Conservation (phyloP, 2,329 filamentous ascomycete species). For the Alternaria sp. region DNA sequence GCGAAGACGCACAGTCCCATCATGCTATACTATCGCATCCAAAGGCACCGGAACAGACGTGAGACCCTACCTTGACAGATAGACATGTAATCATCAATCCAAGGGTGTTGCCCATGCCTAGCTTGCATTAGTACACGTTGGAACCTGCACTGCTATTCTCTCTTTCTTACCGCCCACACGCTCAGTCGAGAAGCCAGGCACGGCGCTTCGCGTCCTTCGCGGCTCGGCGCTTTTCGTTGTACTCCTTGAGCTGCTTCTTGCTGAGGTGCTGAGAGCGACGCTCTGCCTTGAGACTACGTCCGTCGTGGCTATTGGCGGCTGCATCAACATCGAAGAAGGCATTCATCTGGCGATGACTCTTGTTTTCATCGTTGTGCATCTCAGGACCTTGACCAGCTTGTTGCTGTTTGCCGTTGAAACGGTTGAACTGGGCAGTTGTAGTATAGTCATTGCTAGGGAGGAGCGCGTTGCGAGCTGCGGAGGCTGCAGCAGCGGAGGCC, state of each 20-base stretch:
- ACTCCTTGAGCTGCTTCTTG: conserved; percentile 87
- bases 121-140: conserved; percentile 39
- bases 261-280: conserved; percentile 81
- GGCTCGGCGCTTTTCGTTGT: conserved; percentile 86
- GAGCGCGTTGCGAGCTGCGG: conserved; percentile 32
- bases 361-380: conserved; percentile 84
- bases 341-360: conserved; percentile 86
- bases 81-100: conserved; percentile 3
- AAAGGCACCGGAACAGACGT: conserved; percentile 5
- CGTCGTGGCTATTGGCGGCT: conserved; percentile 88
- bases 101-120: conserved; percentile 16
- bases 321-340: conserved; percentile 96
- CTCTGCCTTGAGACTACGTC: conserved; percentile 89
- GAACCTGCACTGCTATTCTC: conserved; percentile 17
- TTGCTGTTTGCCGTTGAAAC: conserved; percentile 87
- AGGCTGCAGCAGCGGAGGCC: conserved; percentile 32
- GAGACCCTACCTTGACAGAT: conserved; percentile 27
- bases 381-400: conserved; percentile 70
- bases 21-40: conserved; percentile 1
- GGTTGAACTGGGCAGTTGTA: conserved; percentile 82
- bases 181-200: conserved; percentile 86
- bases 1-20: not conserved
- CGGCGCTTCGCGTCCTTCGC: conserved; percentile 94
- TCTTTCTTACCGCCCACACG: conserved; percentile 38
- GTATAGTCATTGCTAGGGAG: conserved; percentile 60